phyloP scores from a whole-genome alignment of 345 rosid species.

The Dimocarpus longan region DNA sequence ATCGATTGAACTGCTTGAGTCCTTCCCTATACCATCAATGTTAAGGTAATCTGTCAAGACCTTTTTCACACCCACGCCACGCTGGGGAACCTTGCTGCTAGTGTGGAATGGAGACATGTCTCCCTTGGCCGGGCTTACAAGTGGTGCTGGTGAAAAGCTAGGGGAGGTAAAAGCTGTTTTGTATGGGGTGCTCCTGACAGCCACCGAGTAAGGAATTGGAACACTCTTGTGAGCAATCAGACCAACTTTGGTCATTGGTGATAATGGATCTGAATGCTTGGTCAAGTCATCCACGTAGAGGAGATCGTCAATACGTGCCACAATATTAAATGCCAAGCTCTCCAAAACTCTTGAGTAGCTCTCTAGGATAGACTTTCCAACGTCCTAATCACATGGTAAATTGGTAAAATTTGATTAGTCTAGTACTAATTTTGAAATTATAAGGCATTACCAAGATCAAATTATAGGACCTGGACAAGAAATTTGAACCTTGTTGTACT shows the following conservation, averaged over 20 bases:
- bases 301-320: slow-evolving; percentile 88
- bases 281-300: slow-evolving; percentile 85
- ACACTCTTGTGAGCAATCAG: slow-evolving; percentile 50
- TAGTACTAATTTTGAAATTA: not conserved
- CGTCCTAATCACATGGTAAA: slow-evolving; percentile 51
- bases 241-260: slow-evolving; percentile 56
- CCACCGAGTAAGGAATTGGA: slow-evolving; percentile 47
- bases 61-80: slow-evolving; percentile 64
- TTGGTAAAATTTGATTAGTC: not conserved
- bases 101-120: slow-evolving; percentile 57
- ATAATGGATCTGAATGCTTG: slow-evolving; percentile 66
- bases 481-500: slow-evolving; percentile 70
- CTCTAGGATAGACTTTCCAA: slow-evolving; percentile 92
- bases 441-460: not conserved
- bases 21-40: slow-evolving; percentile 55
- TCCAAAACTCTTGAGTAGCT: slow-evolving; percentile 93
- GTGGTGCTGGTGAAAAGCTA: slow-evolving; percentile 64
- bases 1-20: slow-evolving; percentile 16
- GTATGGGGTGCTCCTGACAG: slow-evolving; percentile 55
- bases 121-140: slow-evolving; percentile 49
- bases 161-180: slow-evolving; percentile 70
- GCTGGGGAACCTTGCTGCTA: slow-evolving; percentile 51
- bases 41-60: slow-evolving; percentile 69
- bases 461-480: not conserved
- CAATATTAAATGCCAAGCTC: slow-evolving; percentile 87